Conservation (phyloP, 1,284 basidiomycete species). For the Naganishia liquefaciens region DNA sequence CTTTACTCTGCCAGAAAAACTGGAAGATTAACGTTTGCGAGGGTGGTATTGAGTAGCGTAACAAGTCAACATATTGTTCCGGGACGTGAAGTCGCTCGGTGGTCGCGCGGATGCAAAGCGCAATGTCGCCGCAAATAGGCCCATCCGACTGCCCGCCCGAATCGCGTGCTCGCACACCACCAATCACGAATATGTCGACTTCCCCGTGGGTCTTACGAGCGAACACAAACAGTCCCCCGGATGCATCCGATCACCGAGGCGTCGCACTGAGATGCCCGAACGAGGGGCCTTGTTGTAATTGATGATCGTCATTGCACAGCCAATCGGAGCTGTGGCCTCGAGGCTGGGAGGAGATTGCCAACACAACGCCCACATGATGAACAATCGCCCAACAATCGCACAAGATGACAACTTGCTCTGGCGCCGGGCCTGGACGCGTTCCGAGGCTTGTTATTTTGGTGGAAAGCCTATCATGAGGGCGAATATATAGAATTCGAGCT, state of each 20-base stretch:
- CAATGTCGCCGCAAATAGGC: neutral
- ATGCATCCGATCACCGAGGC: neutral
- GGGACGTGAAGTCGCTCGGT: too few relatives aligned
- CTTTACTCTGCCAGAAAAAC: too few relatives aligned
- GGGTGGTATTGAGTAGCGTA: too few relatives aligned
- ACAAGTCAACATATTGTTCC: too few relatives aligned
- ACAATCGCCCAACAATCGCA: too few relatives aligned
- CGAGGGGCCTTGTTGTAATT: constrained; percentile 1
- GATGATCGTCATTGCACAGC: neutral
- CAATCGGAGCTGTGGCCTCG: neutral
- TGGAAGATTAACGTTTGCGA: too few relatives aligned
- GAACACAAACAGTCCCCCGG: neutral
- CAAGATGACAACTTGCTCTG: too few relatives aligned
- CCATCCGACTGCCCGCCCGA: neutral
- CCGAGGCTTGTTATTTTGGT: neutral
- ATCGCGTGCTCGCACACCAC: constrained; percentile 10
- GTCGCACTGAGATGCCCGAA: neutral
- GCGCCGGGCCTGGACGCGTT: too few relatives aligned
- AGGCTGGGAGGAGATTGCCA: neutral
- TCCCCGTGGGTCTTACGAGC: constrained; percentile 2
- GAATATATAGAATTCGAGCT: neutral
- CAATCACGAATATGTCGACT: constrained; percentile 12
- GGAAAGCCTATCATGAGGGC: neutral
- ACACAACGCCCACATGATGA: neutral
- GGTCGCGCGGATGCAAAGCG: neutral